These are phyloP conservation scores for Pyrenochaeta sp. DNA, from an alignment of 2,329 filamentous ascomycete genomes.

Conservation along the genomic window DNA sequence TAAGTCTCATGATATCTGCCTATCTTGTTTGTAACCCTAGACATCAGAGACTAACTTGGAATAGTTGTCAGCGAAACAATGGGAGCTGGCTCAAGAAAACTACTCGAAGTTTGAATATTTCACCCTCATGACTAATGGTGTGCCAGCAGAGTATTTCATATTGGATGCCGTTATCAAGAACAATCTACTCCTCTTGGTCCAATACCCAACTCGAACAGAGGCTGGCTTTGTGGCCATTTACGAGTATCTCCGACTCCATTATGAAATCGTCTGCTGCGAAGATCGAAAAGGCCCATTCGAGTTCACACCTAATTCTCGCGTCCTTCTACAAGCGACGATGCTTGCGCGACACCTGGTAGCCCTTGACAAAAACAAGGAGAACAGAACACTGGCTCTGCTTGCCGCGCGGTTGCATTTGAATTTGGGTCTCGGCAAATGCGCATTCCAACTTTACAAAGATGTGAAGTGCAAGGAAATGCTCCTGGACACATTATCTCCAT, in stretches of 20 bases:
- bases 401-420: conserved; percentile 41
- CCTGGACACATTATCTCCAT: conserved; percentile 40
- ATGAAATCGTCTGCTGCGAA: conserved; percentile 5
- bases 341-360: conserved; percentile 32
- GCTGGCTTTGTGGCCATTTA: conserved; percentile 30
- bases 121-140: too few relatives aligned
- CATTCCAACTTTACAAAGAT: conserved; percentile 36
- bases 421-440: conserved; percentile 38
- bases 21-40: not conserved
- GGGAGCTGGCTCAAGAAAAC: too few relatives aligned
- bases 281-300: conserved; percentile 3
- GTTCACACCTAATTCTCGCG: conserved; percentile 17
- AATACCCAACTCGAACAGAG: conserved; percentile 20
- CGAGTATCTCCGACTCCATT: conserved; percentile 30
- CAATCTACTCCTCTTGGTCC: too few relatives aligned
- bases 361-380: conserved; percentile 31
- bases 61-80: too few relatives aligned
- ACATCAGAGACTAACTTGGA: conserved; percentile 9
- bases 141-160: conserved; percentile 27
- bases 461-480: conserved; percentile 46
- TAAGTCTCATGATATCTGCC: not conserved
- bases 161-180: too few relatives aligned
- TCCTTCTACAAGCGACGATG: conserved; percentile 39
- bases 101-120: too few relatives aligned
- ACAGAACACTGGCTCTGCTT: conserved; percentile 38